Evolutionary conservation across 129 eudicot genomes (phyloP), one percentile per base, ranked within the genome.

Genomic region (Lonicera japonica): DNA sequence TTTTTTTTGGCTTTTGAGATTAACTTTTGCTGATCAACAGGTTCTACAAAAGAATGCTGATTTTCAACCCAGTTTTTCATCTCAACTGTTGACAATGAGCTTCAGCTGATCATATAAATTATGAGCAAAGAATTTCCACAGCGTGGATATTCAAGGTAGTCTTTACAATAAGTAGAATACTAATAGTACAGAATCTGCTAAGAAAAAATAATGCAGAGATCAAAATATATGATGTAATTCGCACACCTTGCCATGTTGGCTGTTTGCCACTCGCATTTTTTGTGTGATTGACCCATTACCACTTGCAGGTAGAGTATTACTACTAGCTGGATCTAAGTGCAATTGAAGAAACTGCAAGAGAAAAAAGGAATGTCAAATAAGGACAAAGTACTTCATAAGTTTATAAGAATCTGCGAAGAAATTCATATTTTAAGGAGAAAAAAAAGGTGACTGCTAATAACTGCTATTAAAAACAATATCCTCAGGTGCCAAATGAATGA

Each of bases 201-300:
- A 50, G 21, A 50, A 10, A 43, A 43, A 43, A 43, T 1, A 14
- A 10, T 43, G 50, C 50, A 41, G 39, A 55, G n/a, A 13, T 18
- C 36, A 46, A 60, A 45, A 21, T 5, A 46, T 43, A 54, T 54
- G 15, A n/a, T 29, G 40, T 11, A 39, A 25, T 9, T 50, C 9
- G 21, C 54, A 60, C 79, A 92, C 99, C 99, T 85, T 92, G 70
- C 99, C 96, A 54, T 92, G 95, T 77, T 87, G 96, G 82, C 89
- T 92, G 80, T 92, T 92, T 63, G 95, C 80, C 63, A 92, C 78
- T 60, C 77, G 79, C 66, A 92, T 55, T 38, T 72, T 88, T 57
- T 92, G 99, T 43, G 89, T 78, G 73, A 92, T 67, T 21, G 89
- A 85, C 48, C 95, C 96, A 22, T 66, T 70, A 23, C 82, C 80